Evolutionary conservation across 768 basidiomycete genomes (phyloP).

Genomic region (Amanita subjunquillea): DNA sequence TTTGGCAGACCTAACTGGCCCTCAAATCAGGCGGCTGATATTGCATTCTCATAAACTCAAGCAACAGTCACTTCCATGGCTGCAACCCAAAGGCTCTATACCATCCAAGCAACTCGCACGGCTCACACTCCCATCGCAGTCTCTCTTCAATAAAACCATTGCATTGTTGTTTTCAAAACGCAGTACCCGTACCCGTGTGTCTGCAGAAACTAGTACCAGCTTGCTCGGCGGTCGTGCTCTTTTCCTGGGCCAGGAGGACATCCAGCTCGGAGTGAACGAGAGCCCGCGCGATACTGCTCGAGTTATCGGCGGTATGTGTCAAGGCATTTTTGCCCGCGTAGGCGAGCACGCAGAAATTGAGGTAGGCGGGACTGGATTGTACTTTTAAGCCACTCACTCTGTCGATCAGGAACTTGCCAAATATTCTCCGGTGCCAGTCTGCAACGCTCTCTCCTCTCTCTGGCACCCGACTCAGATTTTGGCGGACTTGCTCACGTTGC

Average conservation of each 20-base stretch:
- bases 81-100: constrained; percentile 39
- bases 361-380: constrained; percentile 30
- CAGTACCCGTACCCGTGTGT: constrained; percentile 83
- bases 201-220: constrained; percentile 73
- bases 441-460: constrained; percentile 90
- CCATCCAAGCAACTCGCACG: constrained; percentile 19
- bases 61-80: constrained; percentile 53
- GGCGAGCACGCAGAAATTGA: constrained; percentile 90
- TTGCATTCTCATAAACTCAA: constrained; percentile 58
- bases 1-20: constrained; percentile 74
- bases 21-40: constrained; percentile 63
- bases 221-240: constrained; percentile 83
- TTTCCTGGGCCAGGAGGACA: constrained; percentile 84
- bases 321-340: constrained; percentile 95
- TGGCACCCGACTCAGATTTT: constrained; percentile 97
- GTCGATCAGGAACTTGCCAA: constrained; percentile 72
- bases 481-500: constrained; percentile 85
- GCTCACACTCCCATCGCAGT: constrained; percentile 58
- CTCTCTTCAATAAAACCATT: constrained; percentile 73
- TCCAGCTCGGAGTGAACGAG: constrained; percentile 96
- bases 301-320: constrained; percentile 90
- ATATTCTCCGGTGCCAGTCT: constrained; percentile 86
- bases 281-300: constrained; percentile 70
- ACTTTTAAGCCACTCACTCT: constrained; percentile 1
- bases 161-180: constrained; percentile 91